A percentile compares a stretch with the other conserved stretches of the same genome.
phyloP scores from a whole-genome alignment of 192 early-diverging fungal genomes.

The Chytriomyces hyalinus region DNA sequence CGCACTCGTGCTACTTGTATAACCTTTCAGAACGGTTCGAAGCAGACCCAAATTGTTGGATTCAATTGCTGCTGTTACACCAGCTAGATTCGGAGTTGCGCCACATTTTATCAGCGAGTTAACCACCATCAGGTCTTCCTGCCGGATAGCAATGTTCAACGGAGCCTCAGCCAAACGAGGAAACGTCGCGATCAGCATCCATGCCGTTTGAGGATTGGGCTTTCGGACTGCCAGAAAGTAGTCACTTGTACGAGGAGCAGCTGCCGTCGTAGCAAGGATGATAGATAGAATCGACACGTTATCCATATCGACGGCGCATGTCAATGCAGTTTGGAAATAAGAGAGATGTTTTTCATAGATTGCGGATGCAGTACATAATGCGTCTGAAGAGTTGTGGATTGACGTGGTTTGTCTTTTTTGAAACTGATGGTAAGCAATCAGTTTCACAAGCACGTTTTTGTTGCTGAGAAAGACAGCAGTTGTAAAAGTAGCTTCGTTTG shows the following conservation, averaged over 20 bases:
- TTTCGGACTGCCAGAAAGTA: conserved; percentile 18
- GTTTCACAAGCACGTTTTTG: neutral
- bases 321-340: conserved; percentile 17
- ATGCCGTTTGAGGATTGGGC: neutral
- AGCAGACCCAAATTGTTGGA: neutral
- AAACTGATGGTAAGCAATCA: conserved; percentile 5
- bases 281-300: conserved; percentile 2
- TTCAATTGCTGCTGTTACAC: conserved; percentile 14
- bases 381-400: no score
- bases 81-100: neutral
- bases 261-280: neutral
- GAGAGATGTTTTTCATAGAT: neutral
- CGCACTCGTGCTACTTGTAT: neutral
- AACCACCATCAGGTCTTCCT: conserved; percentile 4
- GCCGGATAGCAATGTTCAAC: conserved; percentile 13
- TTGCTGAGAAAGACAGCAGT: conserved; percentile 21
- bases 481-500: conserved; percentile 21
- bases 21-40: neutral
- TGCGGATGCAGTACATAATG: no score
- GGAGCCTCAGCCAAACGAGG: conserved; percentile 9
- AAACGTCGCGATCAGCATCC: neutral
- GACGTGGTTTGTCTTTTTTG: neutral
- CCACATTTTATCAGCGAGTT: conserved; percentile 7
- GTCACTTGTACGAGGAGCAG: neutral
- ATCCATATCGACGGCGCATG: conserved; percentile 15